These are phyloP conservation scores for Pythium aristosporum DNA, from an alignment of 352 stramenopile species.

Conservation along the genomic window DNA sequence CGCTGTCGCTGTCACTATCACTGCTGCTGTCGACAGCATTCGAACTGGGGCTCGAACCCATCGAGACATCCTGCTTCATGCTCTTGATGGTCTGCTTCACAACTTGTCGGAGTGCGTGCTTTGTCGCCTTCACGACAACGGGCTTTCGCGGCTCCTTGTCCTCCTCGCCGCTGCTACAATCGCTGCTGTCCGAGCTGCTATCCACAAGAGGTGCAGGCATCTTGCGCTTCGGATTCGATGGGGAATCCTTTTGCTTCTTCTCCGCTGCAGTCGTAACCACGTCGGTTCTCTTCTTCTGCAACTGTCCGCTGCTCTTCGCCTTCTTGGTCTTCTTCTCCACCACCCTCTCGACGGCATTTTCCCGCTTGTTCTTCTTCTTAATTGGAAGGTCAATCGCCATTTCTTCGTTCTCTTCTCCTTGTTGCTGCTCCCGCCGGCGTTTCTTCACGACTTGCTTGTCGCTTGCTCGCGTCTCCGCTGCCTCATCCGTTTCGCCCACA, in stretches of 20 bases:
- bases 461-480: neutral
- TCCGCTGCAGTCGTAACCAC: neutral
- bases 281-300: neutral
- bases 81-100: conserved; percentile 17
- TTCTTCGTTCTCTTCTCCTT: neutral
- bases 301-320: neutral
- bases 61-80: conserved; percentile 12
- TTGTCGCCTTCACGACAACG: conserved; percentile 5
- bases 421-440: neutral
- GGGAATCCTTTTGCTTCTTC: neutral
- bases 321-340: conserved; percentile 4
- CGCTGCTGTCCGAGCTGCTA: conserved; percentile 6
- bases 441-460: neutral
- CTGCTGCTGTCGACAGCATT: conserved; percentile 6
- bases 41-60: neutral
- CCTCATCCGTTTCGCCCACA: conserved; percentile 2
- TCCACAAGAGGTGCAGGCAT: neutral
- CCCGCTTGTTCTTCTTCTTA: conserved; percentile 6
- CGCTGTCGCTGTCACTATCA: conserved; percentile 6
- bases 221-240: neutral
- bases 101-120: conserved; percentile 11
- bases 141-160: conserved; percentile 1
- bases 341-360: neutral
- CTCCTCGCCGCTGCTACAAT: conserved; percentile 16
- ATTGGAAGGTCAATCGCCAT: neutral